Evolutionary conservation across 1,284 basidiomycete species (phyloP).

Genomic region (Mycena citricolor): DNA sequence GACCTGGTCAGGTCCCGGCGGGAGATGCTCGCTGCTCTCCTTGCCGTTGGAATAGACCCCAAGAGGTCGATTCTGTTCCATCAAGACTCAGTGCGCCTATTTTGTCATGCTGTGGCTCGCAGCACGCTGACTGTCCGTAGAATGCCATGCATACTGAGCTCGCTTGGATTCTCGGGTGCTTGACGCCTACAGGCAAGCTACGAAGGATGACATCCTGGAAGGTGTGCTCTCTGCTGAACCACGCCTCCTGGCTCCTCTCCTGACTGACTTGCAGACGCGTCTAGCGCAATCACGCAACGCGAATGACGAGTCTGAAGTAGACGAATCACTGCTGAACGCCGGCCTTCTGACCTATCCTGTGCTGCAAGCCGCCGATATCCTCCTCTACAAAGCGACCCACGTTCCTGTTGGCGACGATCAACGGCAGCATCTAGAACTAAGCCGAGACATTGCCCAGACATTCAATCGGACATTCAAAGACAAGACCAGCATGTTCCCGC

Average conservation of each 20-base stretch:
- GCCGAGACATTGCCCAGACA: constrained; percentile 77
- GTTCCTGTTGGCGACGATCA: constrained; percentile 97
- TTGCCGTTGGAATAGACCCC: constrained; percentile 87
- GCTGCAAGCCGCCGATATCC: constrained; percentile 91
- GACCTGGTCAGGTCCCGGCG: constrained; percentile 61
- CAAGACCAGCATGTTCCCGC: constrained; percentile 59
- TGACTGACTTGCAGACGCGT: constrained; percentile 53
- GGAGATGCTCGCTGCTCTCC: constrained; percentile 81
- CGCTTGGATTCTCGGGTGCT: constrained; percentile 89
- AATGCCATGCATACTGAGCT: constrained; percentile 85
- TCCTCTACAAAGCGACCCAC: constrained; percentile 85
- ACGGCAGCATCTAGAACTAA: constrained; percentile 88
- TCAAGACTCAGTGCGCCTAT: constrained; percentile 76
- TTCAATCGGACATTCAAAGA: constrained; percentile 74
- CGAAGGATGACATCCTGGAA: constrained; percentile 97
- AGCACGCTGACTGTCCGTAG: constrained; percentile 40
- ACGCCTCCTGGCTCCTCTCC: not conserved
- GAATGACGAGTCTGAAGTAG: constrained; percentile 71
- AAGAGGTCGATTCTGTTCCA: constrained; percentile 78
- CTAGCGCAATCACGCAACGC: constrained; percentile 76
- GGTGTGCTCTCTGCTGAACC: constrained; percentile 49
- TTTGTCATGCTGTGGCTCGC: constrained; percentile 1
- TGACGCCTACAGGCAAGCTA: constrained; percentile 81
- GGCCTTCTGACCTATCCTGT: constrained; percentile 93
- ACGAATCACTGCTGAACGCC: constrained; percentile 79